These are phyloP conservation scores for Nitzschia palea DNA, from an alignment of 108 stramenopile species.

Conservation along the genomic window DNA sequence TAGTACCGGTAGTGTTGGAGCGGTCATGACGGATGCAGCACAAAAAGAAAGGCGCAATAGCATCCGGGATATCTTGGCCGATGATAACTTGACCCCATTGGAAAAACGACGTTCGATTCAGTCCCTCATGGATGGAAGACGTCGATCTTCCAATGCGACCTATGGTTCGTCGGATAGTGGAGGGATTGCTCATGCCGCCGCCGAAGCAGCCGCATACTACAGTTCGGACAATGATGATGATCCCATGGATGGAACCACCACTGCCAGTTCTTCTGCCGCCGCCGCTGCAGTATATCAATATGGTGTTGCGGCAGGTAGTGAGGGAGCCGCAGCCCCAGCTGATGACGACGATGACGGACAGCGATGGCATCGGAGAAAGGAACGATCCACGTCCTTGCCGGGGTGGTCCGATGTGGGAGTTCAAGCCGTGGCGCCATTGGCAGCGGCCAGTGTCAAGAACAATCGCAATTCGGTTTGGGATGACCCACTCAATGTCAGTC, in stretches of 20 bases:
- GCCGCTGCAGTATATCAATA: neutral
- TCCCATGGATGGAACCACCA: neutral
- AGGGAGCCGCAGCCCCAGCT: neutral
- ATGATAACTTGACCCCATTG: slow-evolving; percentile 41
- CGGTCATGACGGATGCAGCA: slow-evolving; percentile 26
- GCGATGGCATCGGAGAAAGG: slow-evolving; percentile 5
- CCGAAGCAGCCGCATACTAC: slow-evolving; percentile 18
- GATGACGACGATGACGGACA: neutral
- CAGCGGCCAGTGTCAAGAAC: slow-evolving; percentile 13
- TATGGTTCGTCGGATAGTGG: slow-evolving; percentile 6
- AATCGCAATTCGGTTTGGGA: slow-evolving; percentile 14
- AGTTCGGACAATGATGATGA: slow-evolving; percentile 21
- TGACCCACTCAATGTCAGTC: slow-evolving; percentile 21
- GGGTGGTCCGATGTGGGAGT: slow-evolving; percentile 15
- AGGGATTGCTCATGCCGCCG: slow-evolving; percentile 9
- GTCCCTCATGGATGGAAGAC: slow-evolving; percentile 73
- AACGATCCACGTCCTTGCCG: slow-evolving; percentile 17
- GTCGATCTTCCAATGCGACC: slow-evolving; percentile 15
- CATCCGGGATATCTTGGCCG: slow-evolving; percentile 71
- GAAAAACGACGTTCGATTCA: slow-evolving; percentile 71
- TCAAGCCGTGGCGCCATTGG: slow-evolving; percentile 13
- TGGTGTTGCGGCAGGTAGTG: neutral
- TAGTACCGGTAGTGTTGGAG: no score
- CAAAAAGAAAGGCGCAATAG: slow-evolving; percentile 59
- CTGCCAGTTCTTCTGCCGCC: neutral